Conservation (phyloP, 2,329 filamentous ascomycete genomes). For the Coniochaeta sp. region DNA sequence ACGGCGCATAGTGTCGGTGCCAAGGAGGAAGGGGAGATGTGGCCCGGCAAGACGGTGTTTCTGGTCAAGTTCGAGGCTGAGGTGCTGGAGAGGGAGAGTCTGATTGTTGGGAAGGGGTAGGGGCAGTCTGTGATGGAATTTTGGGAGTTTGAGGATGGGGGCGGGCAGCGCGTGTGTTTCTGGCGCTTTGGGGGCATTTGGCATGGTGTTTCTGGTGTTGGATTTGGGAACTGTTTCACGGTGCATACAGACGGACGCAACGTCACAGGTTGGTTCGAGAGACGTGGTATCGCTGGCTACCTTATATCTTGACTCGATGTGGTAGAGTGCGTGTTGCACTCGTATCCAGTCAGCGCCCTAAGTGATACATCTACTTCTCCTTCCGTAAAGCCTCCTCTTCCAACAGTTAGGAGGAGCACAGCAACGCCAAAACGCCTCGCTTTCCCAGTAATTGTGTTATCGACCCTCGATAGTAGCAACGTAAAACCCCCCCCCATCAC, state of each 20-base stretch:
- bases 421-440: constrained; percentile 5
- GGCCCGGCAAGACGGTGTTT: constrained; percentile 95
- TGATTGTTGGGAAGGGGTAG: constrained; percentile 42
- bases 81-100: constrained; percentile 85
- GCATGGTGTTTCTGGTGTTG: constrained; percentile 6
- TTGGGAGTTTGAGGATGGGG: constrained; percentile 6
- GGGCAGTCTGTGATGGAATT: constrained; percentile 16
- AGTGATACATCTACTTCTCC: background rate
- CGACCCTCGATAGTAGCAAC: background rate
- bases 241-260: background rate
- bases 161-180: background rate
- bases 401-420: background rate
- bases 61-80: constrained; percentile 87
- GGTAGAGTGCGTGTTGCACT: too few relatives aligned
- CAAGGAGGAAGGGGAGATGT: constrained; percentile 66
- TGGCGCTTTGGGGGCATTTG: constrained; percentile 2
- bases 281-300: background rate
- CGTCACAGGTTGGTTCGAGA: background rate
- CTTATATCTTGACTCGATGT: background rate
- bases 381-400: background rate
- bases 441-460: constrained; percentile 2
- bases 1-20: constrained; percentile 70
- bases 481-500: background rate
- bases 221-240: constrained; percentile 4
- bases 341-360: background rate